Conservation (phyloP, 768 basidiomycete species). For the Ramaria sp. region DNA sequence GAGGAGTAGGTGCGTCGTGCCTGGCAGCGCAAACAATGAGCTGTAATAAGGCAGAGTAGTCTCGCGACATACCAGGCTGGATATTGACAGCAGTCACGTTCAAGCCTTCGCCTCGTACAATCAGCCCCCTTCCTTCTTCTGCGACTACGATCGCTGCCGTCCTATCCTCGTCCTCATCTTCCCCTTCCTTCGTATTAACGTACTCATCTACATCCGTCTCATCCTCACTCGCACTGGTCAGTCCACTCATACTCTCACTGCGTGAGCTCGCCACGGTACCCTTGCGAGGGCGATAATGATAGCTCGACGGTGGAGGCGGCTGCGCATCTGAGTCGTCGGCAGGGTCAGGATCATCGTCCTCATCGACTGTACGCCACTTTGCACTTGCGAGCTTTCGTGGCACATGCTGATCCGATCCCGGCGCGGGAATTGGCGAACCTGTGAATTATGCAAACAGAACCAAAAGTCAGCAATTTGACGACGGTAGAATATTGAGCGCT, state of each 20-base stretch:
- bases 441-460: constrained; percentile 20
- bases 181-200: constrained; percentile 21
- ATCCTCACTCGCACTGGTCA: constrained; percentile 37
- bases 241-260: constrained; percentile 21
- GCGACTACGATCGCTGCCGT: constrained; percentile 72
- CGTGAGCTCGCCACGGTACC: not conserved
- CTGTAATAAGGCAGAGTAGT: not conserved
- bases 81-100: constrained; percentile 55
- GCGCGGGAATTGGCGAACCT: constrained; percentile 57
- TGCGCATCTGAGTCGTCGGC: constrained; percentile 62
- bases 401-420: constrained; percentile 42
- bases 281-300: not conserved
- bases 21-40: constrained; percentile 30
- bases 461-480: constrained; percentile 43
- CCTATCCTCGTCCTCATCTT: constrained; percentile 44
- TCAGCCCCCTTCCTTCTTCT: constrained; percentile 77
- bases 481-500: not conserved
- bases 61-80: constrained; percentile 44
- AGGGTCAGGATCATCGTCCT: constrained; percentile 24
- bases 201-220: constrained; percentile 33
- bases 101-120: constrained; percentile 59
- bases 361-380: constrained; percentile 19
- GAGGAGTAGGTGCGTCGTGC: constrained; percentile 88
- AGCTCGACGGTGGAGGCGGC: not conserved
- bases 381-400: constrained; percentile 2